phyloP scores from a whole-genome alignment of 192 early-diverging fungal species.

The Linderina pennispora region DNA sequence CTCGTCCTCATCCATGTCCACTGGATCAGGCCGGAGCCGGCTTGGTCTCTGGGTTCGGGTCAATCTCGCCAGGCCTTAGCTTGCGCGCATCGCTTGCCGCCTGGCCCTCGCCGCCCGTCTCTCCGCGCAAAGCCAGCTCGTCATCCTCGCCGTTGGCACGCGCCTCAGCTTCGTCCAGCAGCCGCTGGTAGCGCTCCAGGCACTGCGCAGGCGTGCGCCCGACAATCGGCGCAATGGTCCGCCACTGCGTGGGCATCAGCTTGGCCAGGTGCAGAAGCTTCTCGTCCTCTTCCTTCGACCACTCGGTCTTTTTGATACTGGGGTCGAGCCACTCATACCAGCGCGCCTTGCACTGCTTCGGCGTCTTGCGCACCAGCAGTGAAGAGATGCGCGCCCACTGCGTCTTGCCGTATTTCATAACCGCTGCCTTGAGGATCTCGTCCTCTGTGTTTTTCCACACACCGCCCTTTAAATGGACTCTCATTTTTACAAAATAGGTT shows the following conservation, averaged over 20 bases:
- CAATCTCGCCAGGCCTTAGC: constrained; percentile 92
- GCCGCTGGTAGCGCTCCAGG: constrained; percentile 89
- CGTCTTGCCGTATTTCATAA: constrained; percentile 99
- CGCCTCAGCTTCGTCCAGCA: constrained; percentile 94
- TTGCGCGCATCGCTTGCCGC: constrained; percentile 59
- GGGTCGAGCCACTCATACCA: constrained; percentile 99
- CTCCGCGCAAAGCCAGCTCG: constrained; percentile 55
- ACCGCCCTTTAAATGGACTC: constrained; percentile 61
- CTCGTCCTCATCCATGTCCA: constrained; percentile 99
- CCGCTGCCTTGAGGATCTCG: constrained; percentile 94
- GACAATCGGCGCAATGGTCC: constrained; percentile 97
- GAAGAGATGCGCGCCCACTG: constrained; percentile 99
- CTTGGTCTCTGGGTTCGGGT: constrained; percentile 94
- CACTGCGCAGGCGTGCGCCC: constrained; percentile 96
- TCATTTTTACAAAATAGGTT: constrained; percentile 16
- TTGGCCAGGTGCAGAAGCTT: constrained; percentile 95
- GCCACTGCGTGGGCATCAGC: constrained; percentile 99
- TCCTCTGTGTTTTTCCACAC: constrained; percentile 99
- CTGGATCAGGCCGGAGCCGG: constrained; percentile 97
- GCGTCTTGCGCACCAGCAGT: constrained; percentile 87
- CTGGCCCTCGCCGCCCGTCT: constrained; percentile 42
- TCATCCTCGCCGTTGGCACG: constrained; percentile 58
- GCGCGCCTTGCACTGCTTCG: constrained; percentile 98
- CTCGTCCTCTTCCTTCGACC: constrained; percentile 98
- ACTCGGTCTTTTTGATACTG: constrained; percentile 98